Percentiles rank a stretch among this genome's conserved stretches.
These are phyloP conservation scores for Lactarius sp. DNA, from an alignment of 768 basidiomycete species.

Conservation along the genomic window DNA sequence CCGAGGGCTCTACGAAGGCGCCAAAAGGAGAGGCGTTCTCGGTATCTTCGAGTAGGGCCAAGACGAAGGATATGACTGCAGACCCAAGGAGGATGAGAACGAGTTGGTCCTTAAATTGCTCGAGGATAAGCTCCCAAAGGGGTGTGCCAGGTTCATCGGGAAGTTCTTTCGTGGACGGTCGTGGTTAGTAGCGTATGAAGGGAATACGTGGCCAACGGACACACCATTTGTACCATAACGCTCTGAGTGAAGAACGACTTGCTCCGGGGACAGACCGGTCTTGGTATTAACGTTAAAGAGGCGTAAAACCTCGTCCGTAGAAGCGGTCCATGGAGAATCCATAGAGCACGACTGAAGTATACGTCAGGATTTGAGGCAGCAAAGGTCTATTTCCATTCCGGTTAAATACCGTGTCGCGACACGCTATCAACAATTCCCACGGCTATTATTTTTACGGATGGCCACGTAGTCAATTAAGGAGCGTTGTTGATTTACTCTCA, in stretches of 20 bases:
- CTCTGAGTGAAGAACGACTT: slow-evolving; percentile 14
- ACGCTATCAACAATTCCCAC: too few species aligned
- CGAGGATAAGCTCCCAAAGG: slow-evolving; percentile 91
- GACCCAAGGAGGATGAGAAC: slow-evolving; percentile 95
- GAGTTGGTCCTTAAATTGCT: slow-evolving; percentile 98
- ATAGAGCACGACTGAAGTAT: not conserved
- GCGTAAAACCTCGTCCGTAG: slow-evolving; percentile 1
- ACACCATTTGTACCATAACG: slow-evolving; percentile 22
- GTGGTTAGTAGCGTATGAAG: not conserved
- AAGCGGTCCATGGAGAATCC: slow-evolving; percentile 19
- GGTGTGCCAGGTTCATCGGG: slow-evolving; percentile 91
- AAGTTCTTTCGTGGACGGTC: slow-evolving; percentile 51
- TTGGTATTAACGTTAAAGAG: not conserved
- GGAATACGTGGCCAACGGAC: slow-evolving; percentile 2
- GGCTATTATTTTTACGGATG: too few species aligned
- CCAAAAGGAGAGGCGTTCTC: slow-evolving; percentile 62
- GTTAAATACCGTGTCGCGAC: too few species aligned
- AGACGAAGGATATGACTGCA: slow-evolving; percentile 87
- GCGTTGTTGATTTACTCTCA: not conserved
- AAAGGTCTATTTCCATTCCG: too few species aligned
- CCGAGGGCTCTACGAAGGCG: slow-evolving; percentile 92
- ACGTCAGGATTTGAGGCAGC: not conserved
- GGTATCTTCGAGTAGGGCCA: slow-evolving; percentile 82
- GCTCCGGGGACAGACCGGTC: slow-evolving; percentile 5
- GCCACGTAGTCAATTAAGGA: not conserved